Evolutionary conservation across 1,139 yeast species (phyloP), one percentile per base, ranked within the genome.

Genomic region (Arxiozyma telluris): DNA sequence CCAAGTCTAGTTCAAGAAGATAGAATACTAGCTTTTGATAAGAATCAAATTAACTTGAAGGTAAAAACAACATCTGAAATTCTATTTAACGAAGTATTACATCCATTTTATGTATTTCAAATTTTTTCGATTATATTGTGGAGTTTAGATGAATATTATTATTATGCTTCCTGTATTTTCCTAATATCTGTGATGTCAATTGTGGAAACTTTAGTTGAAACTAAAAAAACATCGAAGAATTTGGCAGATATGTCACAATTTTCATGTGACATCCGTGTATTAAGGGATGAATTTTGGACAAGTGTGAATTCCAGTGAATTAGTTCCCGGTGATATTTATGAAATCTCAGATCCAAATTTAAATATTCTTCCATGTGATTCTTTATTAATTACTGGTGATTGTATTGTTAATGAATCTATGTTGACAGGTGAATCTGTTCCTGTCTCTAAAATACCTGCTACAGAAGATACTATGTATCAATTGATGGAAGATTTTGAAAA

Each of bases 371-470:
- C 99, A 0, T 90, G 97, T 67, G 98, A 94, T 71, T 87, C 96
- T 1, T 71, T 94, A 20, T 74, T 93, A 50, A 72, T 91, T 27
- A 82, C 91, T 49, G 98, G 98, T 53, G 98, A 90, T 66, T 88
- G 96, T 69, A 89, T 93, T 55, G 86, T 91, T 20, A 93, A 93
- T 69, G 98, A 91, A 67, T 87, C 96, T 12, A 91, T 91, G 96
- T 77, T 91, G 39, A 93, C 98, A 0, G 99, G 99, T 44, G 99
- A 93, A 68, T 89, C 97, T 55, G 98, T 93, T 1, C 98, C 99
- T 0, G 96, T 93, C 1, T 81, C 96, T 0, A 93, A 93, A 67
- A 59, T 76, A 5, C 78, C 86, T 3, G 90, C 95, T 1, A 73
- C 79, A 0, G 79, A 78, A 30, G 89, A 82, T 21, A 78, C 84